Conservation (phyloP, 2,329 filamentous ascomycete genomes). For the Claviceps sp. region DNA sequence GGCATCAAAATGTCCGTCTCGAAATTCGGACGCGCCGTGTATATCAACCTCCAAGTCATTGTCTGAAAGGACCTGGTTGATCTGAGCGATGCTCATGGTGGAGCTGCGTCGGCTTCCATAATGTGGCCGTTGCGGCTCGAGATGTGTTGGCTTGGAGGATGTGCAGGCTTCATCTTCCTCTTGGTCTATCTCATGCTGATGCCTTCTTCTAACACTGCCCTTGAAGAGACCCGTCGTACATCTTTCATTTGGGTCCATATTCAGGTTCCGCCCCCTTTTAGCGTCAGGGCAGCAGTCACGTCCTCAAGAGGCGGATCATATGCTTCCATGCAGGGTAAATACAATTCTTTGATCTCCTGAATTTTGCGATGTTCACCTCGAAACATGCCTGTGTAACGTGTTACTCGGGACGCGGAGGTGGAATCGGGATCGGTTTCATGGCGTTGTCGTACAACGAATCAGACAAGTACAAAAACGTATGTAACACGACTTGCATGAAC, state of each 20-base stretch:
- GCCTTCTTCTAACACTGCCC: neutral
- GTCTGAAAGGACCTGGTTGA: constrained; percentile 20
- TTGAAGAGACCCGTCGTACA: neutral
- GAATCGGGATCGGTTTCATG: neutral
- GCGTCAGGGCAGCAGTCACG: neutral
- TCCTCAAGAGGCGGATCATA: neutral
- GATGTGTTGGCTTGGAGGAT: constrained; percentile 5
- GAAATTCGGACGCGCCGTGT: constrained; percentile 28
- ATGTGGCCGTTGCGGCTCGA: constrained; percentile 5
- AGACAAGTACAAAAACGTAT: too few relatives aligned
- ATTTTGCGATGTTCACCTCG: neutral
- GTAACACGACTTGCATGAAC: neutral
- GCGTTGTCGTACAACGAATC: neutral
- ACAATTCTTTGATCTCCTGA: neutral
- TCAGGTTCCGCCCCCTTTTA: neutral
- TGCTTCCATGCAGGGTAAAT: neutral
- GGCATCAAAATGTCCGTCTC: constrained; percentile 35
- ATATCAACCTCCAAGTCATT: constrained; percentile 24
- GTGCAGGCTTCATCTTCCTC: neutral
- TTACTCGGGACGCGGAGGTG: neutral
- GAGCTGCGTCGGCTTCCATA: constrained; percentile 13
- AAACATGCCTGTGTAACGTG: neutral
- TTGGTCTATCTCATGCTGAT: neutral
- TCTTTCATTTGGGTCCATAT: neutral
- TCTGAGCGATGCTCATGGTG: constrained; percentile 18